phyloP scores from a whole-genome alignment of 345 rosid genomes.

The Eutrema yunnanense region DNA sequence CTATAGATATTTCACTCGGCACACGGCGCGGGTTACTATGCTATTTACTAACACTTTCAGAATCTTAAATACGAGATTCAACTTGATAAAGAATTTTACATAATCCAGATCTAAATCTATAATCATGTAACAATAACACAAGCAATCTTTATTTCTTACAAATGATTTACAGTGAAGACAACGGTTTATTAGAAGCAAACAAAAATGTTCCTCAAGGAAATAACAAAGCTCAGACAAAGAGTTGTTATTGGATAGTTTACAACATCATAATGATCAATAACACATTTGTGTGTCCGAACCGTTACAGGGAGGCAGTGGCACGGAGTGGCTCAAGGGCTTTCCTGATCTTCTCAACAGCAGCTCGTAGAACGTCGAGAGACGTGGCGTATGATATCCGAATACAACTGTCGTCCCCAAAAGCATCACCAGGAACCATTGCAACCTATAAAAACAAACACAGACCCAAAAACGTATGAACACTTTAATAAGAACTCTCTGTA shows the following conservation, averaged over 20 bases:
- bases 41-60: no score
- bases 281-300: background rate
- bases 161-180: background rate
- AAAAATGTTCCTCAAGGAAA: background rate
- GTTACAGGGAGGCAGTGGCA: conserved; percentile 47
- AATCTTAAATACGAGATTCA: no score
- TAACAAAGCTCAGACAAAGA: background rate
- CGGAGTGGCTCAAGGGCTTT: conserved; percentile 57
- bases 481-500: no score
- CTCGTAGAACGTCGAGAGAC: conserved; percentile 64
- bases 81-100: no score
- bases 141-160: no score
- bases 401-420: conserved; percentile 92
- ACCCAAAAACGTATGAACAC: no score
- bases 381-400: conserved; percentile 87
- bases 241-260: background rate
- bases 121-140: no score
- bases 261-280: background rate
- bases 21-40: no score
- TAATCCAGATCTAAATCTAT: no score
- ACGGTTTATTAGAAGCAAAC: no score
- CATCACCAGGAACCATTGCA: conserved; percentile 93
- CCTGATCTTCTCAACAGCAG: conserved; percentile 76
- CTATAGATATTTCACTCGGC: no score
- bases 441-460: conserved; percentile 40